A percentile compares a stretch with the other conserved stretches of the same genome.
These are phyloP conservation scores for Pleurotus sapidus DNA, from an alignment of 768 basidiomycete genomes.

Conservation along the genomic window DNA sequence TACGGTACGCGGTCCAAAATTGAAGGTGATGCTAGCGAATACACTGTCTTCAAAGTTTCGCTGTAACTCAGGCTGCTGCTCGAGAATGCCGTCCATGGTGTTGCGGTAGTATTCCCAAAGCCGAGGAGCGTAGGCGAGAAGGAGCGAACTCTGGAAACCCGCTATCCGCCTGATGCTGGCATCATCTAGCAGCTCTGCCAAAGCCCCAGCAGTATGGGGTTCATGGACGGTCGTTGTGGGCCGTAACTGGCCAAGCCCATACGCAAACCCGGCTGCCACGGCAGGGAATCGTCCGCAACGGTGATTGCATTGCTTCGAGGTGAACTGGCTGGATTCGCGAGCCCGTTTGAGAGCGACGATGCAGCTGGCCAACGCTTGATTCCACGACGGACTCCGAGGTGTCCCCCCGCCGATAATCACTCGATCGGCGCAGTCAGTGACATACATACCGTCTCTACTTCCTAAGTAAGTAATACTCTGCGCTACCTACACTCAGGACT, in stretches of 20 bases:
- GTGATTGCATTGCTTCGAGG: slow-evolving; percentile 6
- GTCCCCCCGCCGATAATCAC: neutral
- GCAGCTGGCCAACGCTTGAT: neutral
- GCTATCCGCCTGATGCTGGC: slow-evolving; percentile 12
- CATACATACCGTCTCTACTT: neutral
- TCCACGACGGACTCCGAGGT: neutral
- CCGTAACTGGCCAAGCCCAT: slow-evolving; percentile 24
- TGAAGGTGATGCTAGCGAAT: slow-evolving; percentile 17
- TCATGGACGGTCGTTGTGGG: neutral
- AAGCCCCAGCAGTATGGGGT: neutral
- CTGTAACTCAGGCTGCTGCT: slow-evolving; percentile 6
- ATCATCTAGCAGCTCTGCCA: neutral
- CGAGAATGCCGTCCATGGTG: slow-evolving; percentile 9
- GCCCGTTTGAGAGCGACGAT: neutral
- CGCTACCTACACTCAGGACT: neutral
- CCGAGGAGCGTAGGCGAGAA: slow-evolving; percentile 19
- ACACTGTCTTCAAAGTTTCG: slow-evolving; percentile 23
- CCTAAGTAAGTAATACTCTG: neutral
- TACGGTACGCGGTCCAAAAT: slow-evolving; percentile 5
- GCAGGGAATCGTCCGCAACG: slow-evolving; percentile 18
- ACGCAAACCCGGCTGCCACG: slow-evolving; percentile 18
- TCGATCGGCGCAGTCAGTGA: neutral
- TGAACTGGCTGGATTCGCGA: neutral
- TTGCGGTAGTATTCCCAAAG: slow-evolving; percentile 15
- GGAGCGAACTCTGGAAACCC: slow-evolving; percentile 15